Evolutionary conservation across 768 basidiomycete genomes (phyloP).

Genomic region (Trametes maxima): DNA sequence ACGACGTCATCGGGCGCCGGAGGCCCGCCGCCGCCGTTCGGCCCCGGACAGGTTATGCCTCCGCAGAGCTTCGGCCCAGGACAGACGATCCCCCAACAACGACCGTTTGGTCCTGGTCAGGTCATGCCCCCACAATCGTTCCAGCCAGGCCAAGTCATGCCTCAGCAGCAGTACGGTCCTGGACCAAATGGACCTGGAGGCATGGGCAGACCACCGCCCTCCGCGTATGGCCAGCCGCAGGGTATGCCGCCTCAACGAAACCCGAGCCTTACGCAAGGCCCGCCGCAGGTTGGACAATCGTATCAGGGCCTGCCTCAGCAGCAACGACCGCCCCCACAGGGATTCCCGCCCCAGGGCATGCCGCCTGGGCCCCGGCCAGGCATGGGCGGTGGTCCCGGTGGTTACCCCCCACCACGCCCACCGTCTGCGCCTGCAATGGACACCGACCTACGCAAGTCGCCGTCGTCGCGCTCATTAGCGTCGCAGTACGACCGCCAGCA

Average conservation of each 20-base stretch:
- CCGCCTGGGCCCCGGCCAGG: slow-evolving; percentile 13
- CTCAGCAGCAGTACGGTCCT: slow-evolving; percentile 2
- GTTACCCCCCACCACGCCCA: slow-evolving; percentile 24
- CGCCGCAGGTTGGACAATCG: slow-evolving; percentile 7
- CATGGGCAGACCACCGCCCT: slow-evolving; percentile 9
- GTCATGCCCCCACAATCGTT: slow-evolving; percentile 2
- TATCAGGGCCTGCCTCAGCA: slow-evolving; percentile 17
- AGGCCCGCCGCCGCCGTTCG: slow-evolving; percentile 31
- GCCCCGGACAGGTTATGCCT: slow-evolving; percentile 31
- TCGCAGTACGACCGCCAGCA: slow-evolving; percentile 45
- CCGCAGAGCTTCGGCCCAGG: slow-evolving; percentile 26
- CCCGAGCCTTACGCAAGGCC: slow-evolving; percentile 16
- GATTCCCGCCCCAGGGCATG: slow-evolving; percentile 1
- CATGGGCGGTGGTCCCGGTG: slow-evolving; percentile 7
- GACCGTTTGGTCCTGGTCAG: slow-evolving; percentile 11
- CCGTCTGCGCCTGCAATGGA: slow-evolving; percentile 33
- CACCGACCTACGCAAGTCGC: slow-evolving; percentile 49
- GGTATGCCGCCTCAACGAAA: slow-evolving; percentile 21
- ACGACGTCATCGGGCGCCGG: slow-evolving; percentile 24
- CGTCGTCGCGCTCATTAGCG: slow-evolving; percentile 61
- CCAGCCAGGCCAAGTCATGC: slow-evolving; percentile 14
- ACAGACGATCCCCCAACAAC: slow-evolving; percentile 21
- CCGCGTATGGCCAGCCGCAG: slow-evolving; percentile 11
- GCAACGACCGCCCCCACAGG: slow-evolving; percentile 9
- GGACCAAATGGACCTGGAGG: slow-evolving; percentile 6